These are phyloP conservation scores for Pseudohalonectria lignicola DNA, from an alignment of 2,329 filamentous ascomycete genomes.

Conservation along the genomic window DNA sequence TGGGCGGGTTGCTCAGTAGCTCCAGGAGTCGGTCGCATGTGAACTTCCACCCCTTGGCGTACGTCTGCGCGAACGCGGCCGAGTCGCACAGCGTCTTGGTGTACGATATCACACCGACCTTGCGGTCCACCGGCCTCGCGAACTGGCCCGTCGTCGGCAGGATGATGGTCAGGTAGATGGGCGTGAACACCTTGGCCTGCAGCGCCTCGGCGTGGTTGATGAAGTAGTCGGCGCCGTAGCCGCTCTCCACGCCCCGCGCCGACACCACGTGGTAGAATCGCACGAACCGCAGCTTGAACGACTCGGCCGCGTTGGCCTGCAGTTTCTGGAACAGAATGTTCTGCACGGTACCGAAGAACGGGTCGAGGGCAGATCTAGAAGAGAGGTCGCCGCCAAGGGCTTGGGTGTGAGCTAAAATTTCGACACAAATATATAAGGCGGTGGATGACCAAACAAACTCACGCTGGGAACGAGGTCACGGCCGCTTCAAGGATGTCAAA, in stretches of 20 bases:
- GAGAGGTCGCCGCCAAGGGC: no score
- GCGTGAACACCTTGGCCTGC: slow-evolving; percentile 69
- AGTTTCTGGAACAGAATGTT: slow-evolving; percentile 71
- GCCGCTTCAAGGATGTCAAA: slow-evolving; percentile 86
- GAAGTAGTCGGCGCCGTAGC: slow-evolving; percentile 89
- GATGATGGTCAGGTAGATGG: slow-evolving; percentile 78
- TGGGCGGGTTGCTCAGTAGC: slow-evolving; percentile 77
- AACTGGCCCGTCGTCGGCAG: slow-evolving; percentile 84
- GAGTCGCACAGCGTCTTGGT: slow-evolving; percentile 88
- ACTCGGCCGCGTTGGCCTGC: slow-evolving; percentile 60
- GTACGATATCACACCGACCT: slow-evolving; percentile 84
- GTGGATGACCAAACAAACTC: slow-evolving; percentile 24
- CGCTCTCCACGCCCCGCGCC: slow-evolving; percentile 58
- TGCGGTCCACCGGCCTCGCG: slow-evolving; percentile 78
- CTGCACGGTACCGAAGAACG: slow-evolving; percentile 71
- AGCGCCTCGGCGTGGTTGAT: slow-evolving; percentile 74
- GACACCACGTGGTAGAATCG: slow-evolving; percentile 92
- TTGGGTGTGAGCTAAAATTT: no score
- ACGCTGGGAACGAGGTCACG: slow-evolving; percentile 61
- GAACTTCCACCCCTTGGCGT: slow-evolving; percentile 82
- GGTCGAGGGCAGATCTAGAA: slow-evolving; percentile 50
- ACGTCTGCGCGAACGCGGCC: slow-evolving; percentile 68
- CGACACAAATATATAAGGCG: no score
- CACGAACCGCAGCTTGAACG: slow-evolving; percentile 76
- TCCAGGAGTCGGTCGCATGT: slow-evolving; percentile 86